These are phyloP conservation scores for Multifurca ochricompacta DNA, from an alignment of 768 basidiomycete genomes.

Conservation along the genomic window DNA sequence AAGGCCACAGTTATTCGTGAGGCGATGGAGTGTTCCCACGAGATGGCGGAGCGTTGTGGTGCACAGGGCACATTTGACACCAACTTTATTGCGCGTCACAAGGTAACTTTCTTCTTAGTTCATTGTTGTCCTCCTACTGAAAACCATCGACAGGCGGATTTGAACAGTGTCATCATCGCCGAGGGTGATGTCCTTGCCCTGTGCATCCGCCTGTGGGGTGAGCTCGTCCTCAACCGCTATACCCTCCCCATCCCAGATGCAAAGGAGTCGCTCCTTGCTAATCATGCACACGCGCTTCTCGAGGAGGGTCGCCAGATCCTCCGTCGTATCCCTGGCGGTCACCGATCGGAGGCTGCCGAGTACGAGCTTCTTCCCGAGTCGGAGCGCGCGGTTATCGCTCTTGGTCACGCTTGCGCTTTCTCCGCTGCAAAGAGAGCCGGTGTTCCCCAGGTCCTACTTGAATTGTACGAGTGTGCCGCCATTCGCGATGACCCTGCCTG, in stretches of 20 bases:
- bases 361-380: constrained; percentile 20
- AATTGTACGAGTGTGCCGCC: constrained; percentile 18
- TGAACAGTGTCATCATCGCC: constrained; percentile 16
- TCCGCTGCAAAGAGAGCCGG: constrained; percentile 12
- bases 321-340: not conserved
- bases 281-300: constrained; percentile 10
- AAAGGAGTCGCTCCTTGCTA: constrained; percentile 11
- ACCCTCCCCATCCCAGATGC: constrained; percentile 13
- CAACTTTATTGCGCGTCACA: constrained; percentile 3
- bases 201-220: constrained; percentile 21
- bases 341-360: constrained; percentile 13
- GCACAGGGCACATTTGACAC: constrained; percentile 16
- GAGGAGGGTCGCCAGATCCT: not conserved
- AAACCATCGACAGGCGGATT: not conserved
- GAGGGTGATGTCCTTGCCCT: constrained; percentile 24
- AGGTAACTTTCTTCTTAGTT: not conserved
- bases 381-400: constrained; percentile 15
- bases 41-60: constrained; percentile 14
- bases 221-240: constrained; percentile 19
- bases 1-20: constrained; percentile 11
- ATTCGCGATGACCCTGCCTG: constrained; percentile 16
- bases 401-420: constrained; percentile 21
- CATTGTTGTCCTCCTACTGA: not conserved
- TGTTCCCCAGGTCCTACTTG: constrained; percentile 14
- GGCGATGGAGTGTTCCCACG: constrained; percentile 1